Percentiles rank a stretch among this genome's conserved stretches.
phyloP scores from a whole-genome alignment of 345 rosid genomes.

The Euphorbia peplus region DNA sequence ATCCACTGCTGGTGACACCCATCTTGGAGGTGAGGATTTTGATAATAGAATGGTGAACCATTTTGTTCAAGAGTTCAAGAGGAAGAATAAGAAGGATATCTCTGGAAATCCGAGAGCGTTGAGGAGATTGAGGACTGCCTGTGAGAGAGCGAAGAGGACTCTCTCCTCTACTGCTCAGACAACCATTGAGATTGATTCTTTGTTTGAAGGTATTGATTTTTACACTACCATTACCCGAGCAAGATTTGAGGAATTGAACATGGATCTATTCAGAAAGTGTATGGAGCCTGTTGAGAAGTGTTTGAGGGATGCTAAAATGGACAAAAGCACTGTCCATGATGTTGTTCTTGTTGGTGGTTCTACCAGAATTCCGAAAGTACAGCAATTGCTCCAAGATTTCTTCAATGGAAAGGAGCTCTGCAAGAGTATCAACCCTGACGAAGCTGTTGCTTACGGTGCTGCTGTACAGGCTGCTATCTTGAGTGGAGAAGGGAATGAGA shows the following conservation, averaged over 20 bases:
- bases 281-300: constrained; percentile 29
- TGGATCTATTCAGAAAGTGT: constrained; percentile 28
- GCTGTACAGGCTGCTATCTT: constrained; percentile 22
- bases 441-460: constrained; percentile 28
- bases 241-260: constrained; percentile 24
- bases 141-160: constrained; percentile 32
- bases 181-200: constrained; percentile 26
- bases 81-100: constrained; percentile 26
- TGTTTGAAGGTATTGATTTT: constrained; percentile 28
- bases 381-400: constrained; percentile 26
- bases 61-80: constrained; percentile 22
- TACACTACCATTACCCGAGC: constrained; percentile 20
- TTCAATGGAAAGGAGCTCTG: constrained; percentile 29
- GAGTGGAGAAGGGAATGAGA: constrained; percentile 24
- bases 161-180: constrained; percentile 32
- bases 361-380: constrained; percentile 24
- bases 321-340: constrained; percentile 21
- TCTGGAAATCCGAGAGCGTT: constrained; percentile 29
- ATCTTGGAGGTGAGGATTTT: constrained; percentile 26
- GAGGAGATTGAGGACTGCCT: constrained; percentile 27
- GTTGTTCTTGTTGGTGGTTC: constrained; percentile 29
- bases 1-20: constrained; percentile 22
- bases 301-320: constrained; percentile 30
- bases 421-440: constrained; percentile 26
- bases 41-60: constrained; percentile 30